Evolutionary conservation across 164 flowering plant genomes (phyloP).

Genomic region (Sedum album): DNA sequence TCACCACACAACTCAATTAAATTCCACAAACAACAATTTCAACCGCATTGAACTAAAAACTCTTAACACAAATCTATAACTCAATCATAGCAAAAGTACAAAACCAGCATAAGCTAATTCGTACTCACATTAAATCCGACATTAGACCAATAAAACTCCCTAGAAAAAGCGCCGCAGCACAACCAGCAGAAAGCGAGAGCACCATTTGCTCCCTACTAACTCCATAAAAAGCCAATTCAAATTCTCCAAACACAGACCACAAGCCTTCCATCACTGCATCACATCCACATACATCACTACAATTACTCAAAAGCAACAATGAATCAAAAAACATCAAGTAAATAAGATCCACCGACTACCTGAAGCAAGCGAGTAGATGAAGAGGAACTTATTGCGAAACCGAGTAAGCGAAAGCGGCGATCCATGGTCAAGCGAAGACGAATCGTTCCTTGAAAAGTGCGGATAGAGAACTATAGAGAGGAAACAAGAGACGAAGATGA

Average conservation of each 20-base stretch:
- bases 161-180: constrained; percentile 34
- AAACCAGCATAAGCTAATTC: too few species aligned
- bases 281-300: too few species aligned
- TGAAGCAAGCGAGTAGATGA: constrained; percentile 55
- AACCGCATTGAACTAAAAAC: too few species aligned
- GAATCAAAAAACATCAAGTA: too few species aligned
- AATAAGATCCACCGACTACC: constrained; percentile 29
- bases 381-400: constrained; percentile 53
- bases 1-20: neutral
- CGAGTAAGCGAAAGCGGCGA: constrained; percentile 33
- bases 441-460: constrained; percentile 25
- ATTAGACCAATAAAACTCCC: constrained; percentile 58
- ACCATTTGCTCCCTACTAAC: constrained; percentile 52
- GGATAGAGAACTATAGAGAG: constrained; percentile 45
- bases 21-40: neutral
- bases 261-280: constrained; percentile 28
- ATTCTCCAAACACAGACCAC: constrained; percentile 70
- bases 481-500: constrained; percentile 45
- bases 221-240: constrained; percentile 48
- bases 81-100: too few species aligned
- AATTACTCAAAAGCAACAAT: too few species aligned
- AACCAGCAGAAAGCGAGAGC: constrained; percentile 47
- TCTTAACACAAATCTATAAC: too few species aligned
- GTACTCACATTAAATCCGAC: constrained; percentile 70
- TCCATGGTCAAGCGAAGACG: constrained; percentile 30